These are phyloP conservation scores for Paramecium pentaurelia DNA, from an alignment of 73 alveolate species.

Conservation along the genomic window DNA sequence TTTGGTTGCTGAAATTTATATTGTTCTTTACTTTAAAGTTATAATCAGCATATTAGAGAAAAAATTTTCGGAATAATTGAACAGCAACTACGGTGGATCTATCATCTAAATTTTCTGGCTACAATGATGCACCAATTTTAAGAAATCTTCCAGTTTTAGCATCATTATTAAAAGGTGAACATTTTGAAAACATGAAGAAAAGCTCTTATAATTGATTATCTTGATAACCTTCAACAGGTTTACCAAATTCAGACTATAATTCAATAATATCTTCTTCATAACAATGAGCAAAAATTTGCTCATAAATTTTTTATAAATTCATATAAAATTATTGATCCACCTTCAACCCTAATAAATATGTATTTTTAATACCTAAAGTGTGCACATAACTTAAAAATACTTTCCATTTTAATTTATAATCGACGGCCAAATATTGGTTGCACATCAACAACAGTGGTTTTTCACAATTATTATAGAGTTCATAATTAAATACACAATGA, in stretches of 20 bases:
- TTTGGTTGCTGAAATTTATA: slow-evolving; percentile 18
- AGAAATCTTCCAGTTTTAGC: neutral
- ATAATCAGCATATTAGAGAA: neutral
- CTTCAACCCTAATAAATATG: neutral
- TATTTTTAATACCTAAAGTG: neutral
- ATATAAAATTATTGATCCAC: neutral
- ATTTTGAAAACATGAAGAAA: neutral
- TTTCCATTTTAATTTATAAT: neutral
- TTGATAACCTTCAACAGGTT: neutral
- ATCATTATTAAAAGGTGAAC: neutral
- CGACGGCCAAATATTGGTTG: neutral
- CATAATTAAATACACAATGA: neutral
- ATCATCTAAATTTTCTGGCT: neutral
- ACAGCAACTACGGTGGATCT: slow-evolving; percentile 25
- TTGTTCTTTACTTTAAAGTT: neutral
- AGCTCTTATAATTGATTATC: neutral
- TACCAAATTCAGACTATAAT: neutral
- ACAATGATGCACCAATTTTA: neutral
- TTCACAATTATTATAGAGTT: neutral
- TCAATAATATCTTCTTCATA: neutral
- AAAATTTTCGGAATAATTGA: slow-evolving; percentile 31
- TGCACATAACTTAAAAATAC: neutral
- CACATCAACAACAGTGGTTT: slow-evolving; percentile 23
- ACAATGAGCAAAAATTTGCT: neutral
- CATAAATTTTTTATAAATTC: neutral